These are phyloP conservation scores for Trichosporon coremiiforme DNA, from an alignment of 1,284 basidiomycete genomes.

Conservation along the genomic window DNA sequence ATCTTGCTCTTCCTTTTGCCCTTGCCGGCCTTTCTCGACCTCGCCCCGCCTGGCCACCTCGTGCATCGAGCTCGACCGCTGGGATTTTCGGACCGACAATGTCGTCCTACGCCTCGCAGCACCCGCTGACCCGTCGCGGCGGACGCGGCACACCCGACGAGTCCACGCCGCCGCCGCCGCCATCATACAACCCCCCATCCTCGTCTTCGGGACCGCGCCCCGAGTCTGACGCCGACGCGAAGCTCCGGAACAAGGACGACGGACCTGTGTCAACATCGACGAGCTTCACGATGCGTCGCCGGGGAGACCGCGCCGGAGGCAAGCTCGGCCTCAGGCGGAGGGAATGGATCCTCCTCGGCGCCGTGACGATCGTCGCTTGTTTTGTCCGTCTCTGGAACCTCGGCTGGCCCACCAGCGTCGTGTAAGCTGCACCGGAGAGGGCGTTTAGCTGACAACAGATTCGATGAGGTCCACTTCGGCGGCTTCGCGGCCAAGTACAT, in stretches of 20 bases:
- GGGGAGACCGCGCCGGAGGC: slow-evolving; percentile 29
- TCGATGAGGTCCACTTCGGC: slow-evolving; percentile 96
- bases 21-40: background rate
- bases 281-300: slow-evolving; percentile 21
- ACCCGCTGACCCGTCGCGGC: slow-evolving; percentile 17
- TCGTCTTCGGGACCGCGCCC: background rate
- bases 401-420: slow-evolving; percentile 79
- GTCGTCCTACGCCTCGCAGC: slow-evolving; percentile 25
- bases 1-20: slow-evolving; percentile 3
- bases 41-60: background rate
- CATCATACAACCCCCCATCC: background rate
- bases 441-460: slow-evolving; percentile 61
- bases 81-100: slow-evolving; percentile 20
- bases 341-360: slow-evolving; percentile 49
- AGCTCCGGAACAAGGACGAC: slow-evolving; percentile 27
- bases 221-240: slow-evolving; percentile 33
- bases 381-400: slow-evolving; percentile 77
- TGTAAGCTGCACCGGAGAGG: slow-evolving; percentile 63
- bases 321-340: slow-evolving; percentile 40
- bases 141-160: slow-evolving; percentile 12
- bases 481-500: slow-evolving; percentile 86
- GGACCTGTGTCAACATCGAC: slow-evolving; percentile 18
- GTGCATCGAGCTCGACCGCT: slow-evolving; percentile 2
- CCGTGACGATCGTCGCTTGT: slow-evolving; percentile 61
- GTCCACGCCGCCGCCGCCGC: background rate